Evolutionary conservation across 2,329 filamentous ascomycete species (phyloP).

Genomic region (Cercospora sojina): DNA sequence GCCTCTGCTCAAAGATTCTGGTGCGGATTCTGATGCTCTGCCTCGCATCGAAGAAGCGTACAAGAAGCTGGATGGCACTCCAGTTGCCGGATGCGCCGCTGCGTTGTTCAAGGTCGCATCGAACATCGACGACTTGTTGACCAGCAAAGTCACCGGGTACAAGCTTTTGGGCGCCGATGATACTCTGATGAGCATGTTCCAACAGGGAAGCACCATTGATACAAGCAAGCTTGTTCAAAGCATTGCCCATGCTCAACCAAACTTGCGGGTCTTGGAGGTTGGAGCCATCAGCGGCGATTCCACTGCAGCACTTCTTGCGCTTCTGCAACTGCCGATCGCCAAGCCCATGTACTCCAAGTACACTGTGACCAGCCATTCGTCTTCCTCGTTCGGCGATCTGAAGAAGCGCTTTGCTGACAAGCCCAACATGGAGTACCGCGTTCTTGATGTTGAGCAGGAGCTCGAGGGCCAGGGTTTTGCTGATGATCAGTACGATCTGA

Average conservation of each 20-base stretch:
- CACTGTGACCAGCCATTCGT: background rate
- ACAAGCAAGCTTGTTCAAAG: background rate
- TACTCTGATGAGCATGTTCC: background rate
- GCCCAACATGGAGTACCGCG: background rate
- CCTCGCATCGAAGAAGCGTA: background rate
- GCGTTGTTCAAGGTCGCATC: background rate
- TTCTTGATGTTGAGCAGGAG: background rate
- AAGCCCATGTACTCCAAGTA: conserved; percentile 28
- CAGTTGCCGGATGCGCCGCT: background rate
- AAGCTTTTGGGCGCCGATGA: background rate
- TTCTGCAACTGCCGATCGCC: background rate
- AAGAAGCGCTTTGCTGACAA: background rate
- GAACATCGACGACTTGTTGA: background rate
- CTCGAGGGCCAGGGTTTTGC: background rate
- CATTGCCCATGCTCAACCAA: background rate
- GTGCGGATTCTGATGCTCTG: background rate
- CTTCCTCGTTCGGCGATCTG: background rate
- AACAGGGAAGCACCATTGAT: background rate
- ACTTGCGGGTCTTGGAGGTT: conserved; percentile 7
- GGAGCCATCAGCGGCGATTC: background rate
- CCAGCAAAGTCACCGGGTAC: background rate
- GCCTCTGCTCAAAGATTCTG: background rate
- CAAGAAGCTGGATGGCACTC: background rate
- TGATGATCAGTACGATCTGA: background rate
- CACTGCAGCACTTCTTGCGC: background rate